Evolutionary conservation across 2,329 filamentous ascomycete genomes (phyloP), one percentile per base, ranked within the genome.

Genomic region (Epicoccum nigrum): DNA sequence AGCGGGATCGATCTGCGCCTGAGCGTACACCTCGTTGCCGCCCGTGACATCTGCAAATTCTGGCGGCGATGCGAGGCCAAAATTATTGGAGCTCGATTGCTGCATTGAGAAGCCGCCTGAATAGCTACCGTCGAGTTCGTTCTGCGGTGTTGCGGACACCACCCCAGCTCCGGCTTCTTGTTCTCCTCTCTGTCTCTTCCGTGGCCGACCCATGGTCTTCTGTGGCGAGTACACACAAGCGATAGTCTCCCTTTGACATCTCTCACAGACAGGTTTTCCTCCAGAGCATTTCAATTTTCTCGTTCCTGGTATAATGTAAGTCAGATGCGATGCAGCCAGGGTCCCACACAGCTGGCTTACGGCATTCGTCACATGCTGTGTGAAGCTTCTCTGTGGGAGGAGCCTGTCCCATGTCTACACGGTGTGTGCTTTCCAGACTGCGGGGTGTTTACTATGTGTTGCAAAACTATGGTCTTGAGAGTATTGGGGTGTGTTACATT

Each of bases 201-300:
- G 74, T n/a, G 79, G 79, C 34, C 79, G 62, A 8, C 79, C 79
- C 79, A 81, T 81, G 28, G 69, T 73, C 62, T 79, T 80, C 44
- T 77, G 77, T 2, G 67, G 64, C 19, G 77, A 79, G 60, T 80
- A 81, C 20, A 76, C 45, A 58, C 79, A 81, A 13, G 41, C 39
- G 12, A 79, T 69, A 3, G 56, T 57, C 40, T 80, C 77, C 32
- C 63, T 60, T 15, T 56, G 54, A 55, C 79, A 81, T 43, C 79
- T 68, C 15, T 60, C 60, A 56, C 79, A 81, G 32, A 45, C 54
- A 3, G 76, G 75, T n/a, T 60, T 62, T 15, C 75, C 70, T 21
- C 77, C 75, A 1, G 73, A 74, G 62, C 79, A 81, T 64, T 79
- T 80, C 35, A 81, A 59, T 60, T 81, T 81, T 52, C 77, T 74